Base-by-base conservation (phyloP, 768 basidiomycete species). In the Kwoniella shandongensis region DNA sequence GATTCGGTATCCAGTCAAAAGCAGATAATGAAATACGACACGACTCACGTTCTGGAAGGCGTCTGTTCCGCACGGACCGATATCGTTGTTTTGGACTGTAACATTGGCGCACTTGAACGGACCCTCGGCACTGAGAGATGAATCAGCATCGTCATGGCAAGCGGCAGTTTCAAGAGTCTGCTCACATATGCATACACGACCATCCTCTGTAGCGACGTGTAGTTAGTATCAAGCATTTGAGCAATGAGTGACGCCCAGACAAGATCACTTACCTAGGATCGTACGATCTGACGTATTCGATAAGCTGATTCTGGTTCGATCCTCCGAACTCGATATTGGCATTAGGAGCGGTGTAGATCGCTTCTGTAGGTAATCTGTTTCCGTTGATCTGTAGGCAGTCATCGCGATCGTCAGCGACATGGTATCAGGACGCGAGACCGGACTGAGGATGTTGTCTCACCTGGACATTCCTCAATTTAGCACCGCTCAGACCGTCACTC, bases 321-420 rank as follows among this genome's bases (percentile, higher is more conserved):
- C 89, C 90, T 4, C 90, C 90, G 81, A 91, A 85, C 76, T 91
- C 89, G 52, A 91, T 88, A 66, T 89, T 89, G 22, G 82, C 89
- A 0, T 86, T 87, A 6, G 88, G 88, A 22, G 45, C 59, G 0
- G 80, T 81, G 1, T 85, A 81, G 38, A 69, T 69, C 29, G 47
- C 56, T 15, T 80, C 63, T 6, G 79, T 83, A 23, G 81, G 82
- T 17, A 76, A 76, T 55, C 89, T 83, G 4, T 84, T 83, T 13
- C 89, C 89, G 66, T 91, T 83, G 60, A 91, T 83, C 88, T 90
- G 60, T 23, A 11, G 39, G 47, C 22, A 49, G 39, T 39, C 11
- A 3, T 23, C 38, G n/a, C 10, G 3, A 12, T 26, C 17, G 1
- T 17, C 17, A 23, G 36, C 4, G 23, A 35, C 6, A 44, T 29